These are phyloP conservation scores for Cornus kousa DNA, from an alignment of 148 eudicot genomes.

Conservation along the genomic window DNA sequence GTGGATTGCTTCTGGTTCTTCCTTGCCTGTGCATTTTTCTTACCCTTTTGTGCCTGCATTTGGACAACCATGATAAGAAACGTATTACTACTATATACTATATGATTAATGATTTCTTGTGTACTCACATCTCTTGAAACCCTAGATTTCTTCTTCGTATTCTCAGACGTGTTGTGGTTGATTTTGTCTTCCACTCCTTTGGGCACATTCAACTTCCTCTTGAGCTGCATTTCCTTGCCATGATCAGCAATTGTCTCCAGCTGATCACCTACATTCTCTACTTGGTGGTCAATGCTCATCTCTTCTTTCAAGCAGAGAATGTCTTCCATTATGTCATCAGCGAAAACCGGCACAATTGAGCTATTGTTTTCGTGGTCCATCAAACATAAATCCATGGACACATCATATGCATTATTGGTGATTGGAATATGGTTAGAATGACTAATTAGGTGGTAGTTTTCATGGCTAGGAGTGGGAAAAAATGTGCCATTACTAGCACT, in stretches of 20 bases:
- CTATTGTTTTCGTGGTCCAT: slow-evolving; percentile 13
- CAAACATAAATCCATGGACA: slow-evolving; percentile 21
- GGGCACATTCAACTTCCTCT: slow-evolving; percentile 37
- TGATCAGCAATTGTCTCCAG: not conserved
- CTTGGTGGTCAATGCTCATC: not conserved
- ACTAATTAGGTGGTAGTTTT: not conserved
- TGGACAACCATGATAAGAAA: too few species aligned
- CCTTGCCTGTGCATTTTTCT: slow-evolving; percentile 7
- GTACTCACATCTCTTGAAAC: slow-evolving; percentile 42
- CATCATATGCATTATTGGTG: not conserved
- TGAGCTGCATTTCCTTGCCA: slow-evolving; percentile 24
- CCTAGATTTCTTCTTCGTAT: slow-evolving; percentile 50
- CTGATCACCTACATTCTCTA: slow-evolving; percentile 16
- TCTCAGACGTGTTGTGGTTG: slow-evolving; percentile 8
- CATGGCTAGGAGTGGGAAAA: slow-evolving; percentile 11
- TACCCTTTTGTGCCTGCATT: slow-evolving; percentile 21
- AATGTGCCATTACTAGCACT: slow-evolving; percentile 18
- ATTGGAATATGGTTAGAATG: slow-evolving; percentile 8
- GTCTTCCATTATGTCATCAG: slow-evolving; percentile 19
- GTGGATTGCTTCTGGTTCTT: slow-evolving; percentile 19
- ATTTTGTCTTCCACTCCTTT: not conserved
- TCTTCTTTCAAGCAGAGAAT: slow-evolving; percentile 9
- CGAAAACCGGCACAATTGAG: slow-evolving; percentile 12
- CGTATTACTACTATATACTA: too few species aligned
- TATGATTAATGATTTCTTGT: not conserved